Evolutionary conservation across 176 grass and related monocot genomes (phyloP).

Genomic region (Musa acuminata): DNA sequence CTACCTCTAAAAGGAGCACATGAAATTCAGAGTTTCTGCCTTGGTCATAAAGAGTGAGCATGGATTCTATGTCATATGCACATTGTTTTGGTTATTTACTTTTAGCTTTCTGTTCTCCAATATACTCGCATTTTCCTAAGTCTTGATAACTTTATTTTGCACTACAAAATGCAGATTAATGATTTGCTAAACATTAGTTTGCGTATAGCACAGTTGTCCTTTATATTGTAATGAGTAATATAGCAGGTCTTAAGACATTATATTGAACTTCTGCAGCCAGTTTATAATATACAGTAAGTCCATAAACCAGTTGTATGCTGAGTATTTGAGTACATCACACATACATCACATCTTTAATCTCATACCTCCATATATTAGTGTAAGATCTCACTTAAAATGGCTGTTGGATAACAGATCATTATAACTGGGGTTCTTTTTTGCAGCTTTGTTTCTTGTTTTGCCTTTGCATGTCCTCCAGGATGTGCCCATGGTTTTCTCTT

Average conservation of each 20-base stretch:
- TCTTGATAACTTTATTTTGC: not conserved
- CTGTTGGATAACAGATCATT: not conserved
- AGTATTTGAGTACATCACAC: not conserved
- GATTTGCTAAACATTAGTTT: not conserved
- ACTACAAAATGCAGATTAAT: not conserved
- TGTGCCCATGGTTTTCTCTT: conserved; percentile 44
- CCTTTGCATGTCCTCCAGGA: conserved; percentile 42
- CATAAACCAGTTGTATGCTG: no score
- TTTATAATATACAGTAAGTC: not conserved
- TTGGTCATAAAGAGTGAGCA: conserved; percentile 89
- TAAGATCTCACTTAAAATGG: not conserved
- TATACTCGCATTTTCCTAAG: not conserved
- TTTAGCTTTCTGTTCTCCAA: not conserved
- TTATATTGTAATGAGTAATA: not conserved
- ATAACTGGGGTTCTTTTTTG: conserved; percentile 1
- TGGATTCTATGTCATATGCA: not conserved
- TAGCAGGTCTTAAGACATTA: not conserved
- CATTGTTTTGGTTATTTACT: not conserved
- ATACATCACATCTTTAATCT: not conserved
- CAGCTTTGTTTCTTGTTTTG: conserved; percentile 87
- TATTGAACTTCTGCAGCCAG: not conserved
- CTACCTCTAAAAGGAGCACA: conserved; percentile 48
- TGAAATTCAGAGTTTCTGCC: conserved; percentile 97
- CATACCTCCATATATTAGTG: not conserved
- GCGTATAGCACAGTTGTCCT: not conserved